Conservation (phyloP, 2,329 filamentous ascomycete genomes). For the Penicillium verrucosum region DNA sequence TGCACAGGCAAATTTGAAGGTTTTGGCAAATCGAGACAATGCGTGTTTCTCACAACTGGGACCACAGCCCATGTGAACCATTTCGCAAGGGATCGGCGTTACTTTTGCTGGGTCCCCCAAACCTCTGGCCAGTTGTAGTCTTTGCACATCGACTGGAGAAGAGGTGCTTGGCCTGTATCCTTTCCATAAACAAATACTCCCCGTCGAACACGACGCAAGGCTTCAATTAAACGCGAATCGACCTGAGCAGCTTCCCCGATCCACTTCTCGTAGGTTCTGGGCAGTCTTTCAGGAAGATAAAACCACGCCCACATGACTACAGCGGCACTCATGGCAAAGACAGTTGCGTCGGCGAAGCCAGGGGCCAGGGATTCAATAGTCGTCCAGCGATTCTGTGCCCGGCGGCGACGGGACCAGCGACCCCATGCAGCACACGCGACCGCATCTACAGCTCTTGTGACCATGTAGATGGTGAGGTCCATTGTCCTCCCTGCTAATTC, state of each 20-base stretch:
- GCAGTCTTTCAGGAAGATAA: slow-evolving; percentile 68
- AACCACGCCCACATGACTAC: slow-evolving; percentile 90
- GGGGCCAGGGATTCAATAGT: slow-evolving; percentile 42
- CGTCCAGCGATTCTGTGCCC: slow-evolving; percentile 27
- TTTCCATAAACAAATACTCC: slow-evolving; percentile 68
- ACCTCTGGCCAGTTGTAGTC: slow-evolving; percentile 66
- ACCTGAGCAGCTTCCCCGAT: slow-evolving; percentile 73
- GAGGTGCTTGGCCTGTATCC: slow-evolving; percentile 65
- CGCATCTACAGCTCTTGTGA: slow-evolving; percentile 69
- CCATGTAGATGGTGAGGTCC: slow-evolving; percentile 76
- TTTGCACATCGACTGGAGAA: slow-evolving; percentile 68
- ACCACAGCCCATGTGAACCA: slow-evolving; percentile 77
- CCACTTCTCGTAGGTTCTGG: slow-evolving; percentile 74
- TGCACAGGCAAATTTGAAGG: slow-evolving; percentile 70
- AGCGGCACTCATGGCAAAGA: slow-evolving; percentile 70
- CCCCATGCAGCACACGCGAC: slow-evolving; percentile 65
- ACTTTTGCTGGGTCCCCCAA: slow-evolving; percentile 68
- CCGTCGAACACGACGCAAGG: slow-evolving; percentile 63
- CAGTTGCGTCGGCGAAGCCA: slow-evolving; percentile 58
- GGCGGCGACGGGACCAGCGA: slow-evolving; percentile 41
- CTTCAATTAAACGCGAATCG: slow-evolving; percentile 70
- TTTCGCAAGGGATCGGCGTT: slow-evolving; percentile 73
- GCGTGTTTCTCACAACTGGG: slow-evolving; percentile 71
- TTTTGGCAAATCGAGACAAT: slow-evolving; percentile 61
- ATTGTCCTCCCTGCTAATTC: slow-evolving; percentile 67